Base-by-base conservation (phyloP, 2,329 filamentous ascomycete species). In the Hyphodiscus sp. region DNA sequence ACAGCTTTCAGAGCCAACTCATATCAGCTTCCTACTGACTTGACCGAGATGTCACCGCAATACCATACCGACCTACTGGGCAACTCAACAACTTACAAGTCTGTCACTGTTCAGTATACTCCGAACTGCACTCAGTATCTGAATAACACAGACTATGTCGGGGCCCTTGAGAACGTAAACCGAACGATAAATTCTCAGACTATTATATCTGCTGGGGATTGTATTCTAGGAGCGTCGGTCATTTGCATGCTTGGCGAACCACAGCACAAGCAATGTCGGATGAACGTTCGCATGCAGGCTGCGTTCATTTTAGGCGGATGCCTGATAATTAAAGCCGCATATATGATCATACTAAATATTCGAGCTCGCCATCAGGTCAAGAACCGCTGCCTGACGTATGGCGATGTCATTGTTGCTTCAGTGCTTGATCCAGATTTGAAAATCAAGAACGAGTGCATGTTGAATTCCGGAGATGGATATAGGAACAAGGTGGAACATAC, bases 401-500 rank as follows among this genome's bases (percentile, higher is more conserved):
- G 58, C 29, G 57, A 62, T 52, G 58, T 62, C 4, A 57, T 62
- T 16, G 52, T 61, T 29, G 55, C 60, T 16, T 62, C 60, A 7
- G 60, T 62, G 13, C 54, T 62, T 3, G 47, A 61, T 19, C 53
- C 57, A 7, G 53, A 57, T 19, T 45, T 62, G 18, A 61, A 62
- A 41, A 52, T 62, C 16, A 55, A 60, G 20, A 60, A 61, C 23
- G 60, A 62, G 45, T 62, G 58, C 30, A 43, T 61, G 16, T 55
- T 62, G 30, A 62, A 62, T 18, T 59, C 60, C 5, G 57, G 60
- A 30, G 58, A 62, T 49, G 60, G 60, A 3, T 61, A 60, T 33
- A 49, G 56, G 43, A 46, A 59, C 11, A 49, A 53, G 41, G 50
- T 55, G 3, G 19, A 38, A 9, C 60, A 62, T 19, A 56, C 51